phyloP scores from a whole-genome alignment of 2,329 filamentous ascomycete genomes.

The Rutstroemia sp. region DNA sequence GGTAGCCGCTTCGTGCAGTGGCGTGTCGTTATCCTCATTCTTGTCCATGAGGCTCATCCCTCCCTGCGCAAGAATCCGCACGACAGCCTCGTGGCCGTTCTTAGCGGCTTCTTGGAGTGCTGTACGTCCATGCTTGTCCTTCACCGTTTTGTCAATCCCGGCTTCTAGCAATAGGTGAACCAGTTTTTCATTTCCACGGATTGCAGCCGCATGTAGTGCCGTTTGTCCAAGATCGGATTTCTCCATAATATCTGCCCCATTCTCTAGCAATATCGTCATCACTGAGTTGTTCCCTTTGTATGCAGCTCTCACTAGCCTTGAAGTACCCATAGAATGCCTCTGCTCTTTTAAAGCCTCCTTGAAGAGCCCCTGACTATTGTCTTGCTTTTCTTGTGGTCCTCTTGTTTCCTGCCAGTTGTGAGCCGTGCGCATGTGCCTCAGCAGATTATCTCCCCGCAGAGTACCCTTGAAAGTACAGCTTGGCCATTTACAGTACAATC shows the following conservation, averaged over 20 bases:
- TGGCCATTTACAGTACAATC: slow-evolving; percentile 15
- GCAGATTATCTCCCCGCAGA: slow-evolving; percentile 15
- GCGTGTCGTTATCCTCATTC: slow-evolving; percentile 9
- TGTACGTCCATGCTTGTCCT: slow-evolving; percentile 6
- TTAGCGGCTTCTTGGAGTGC: slow-evolving; percentile 11
- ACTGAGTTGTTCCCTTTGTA: slow-evolving; percentile 12
- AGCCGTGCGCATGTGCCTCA: slow-evolving; percentile 12
- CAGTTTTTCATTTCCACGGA: slow-evolving; percentile 10
- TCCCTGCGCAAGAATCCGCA: slow-evolving; percentile 6
- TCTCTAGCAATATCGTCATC: slow-evolving; percentile 6
- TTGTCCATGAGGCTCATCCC: neutral
- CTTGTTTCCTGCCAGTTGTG: slow-evolving; percentile 7
- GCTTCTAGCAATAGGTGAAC: slow-evolving; percentile 6
- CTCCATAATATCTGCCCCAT: slow-evolving; percentile 10
- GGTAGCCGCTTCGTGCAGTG: neutral
- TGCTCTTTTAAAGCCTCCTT: slow-evolving; percentile 10
- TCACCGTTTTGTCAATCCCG: slow-evolving; percentile 6
- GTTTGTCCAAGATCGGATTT: slow-evolving; percentile 12
- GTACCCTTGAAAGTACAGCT: slow-evolving; percentile 13
- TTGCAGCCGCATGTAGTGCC: slow-evolving; percentile 13
- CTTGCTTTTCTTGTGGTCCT: slow-evolving; percentile 1
- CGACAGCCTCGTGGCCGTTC: slow-evolving; percentile 2
- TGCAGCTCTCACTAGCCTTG: slow-evolving; percentile 12
- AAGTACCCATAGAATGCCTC: slow-evolving; percentile 9
- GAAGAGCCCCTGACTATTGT: slow-evolving; percentile 8